Base-by-base conservation (phyloP, 768 basidiomycete genomes). In the Amanita jacksonii region DNA sequence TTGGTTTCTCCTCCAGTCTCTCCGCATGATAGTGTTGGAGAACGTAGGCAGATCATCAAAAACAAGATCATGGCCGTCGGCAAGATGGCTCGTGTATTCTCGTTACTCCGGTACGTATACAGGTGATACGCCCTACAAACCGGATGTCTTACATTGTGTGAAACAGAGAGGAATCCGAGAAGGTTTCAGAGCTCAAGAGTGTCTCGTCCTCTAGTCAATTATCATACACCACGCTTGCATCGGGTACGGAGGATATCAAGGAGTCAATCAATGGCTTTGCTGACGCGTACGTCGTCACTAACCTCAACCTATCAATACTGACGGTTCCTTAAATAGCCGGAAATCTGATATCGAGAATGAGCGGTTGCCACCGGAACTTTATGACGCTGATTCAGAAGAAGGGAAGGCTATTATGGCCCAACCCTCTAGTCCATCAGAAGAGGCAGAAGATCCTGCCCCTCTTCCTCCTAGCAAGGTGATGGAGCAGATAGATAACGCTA, bases 271-370 rank as follows among this genome's bases (percentile, higher is more conserved):
- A 76, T 45, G 83, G 83, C 48, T 99, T 97, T 62, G 87, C 89
- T 12, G 94, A 97, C 59, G 96, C 96, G 90, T 93, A 67, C 51
- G 91, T 83, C 28, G 30, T 33, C 34, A 41, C 27, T 31, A 38
- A 33, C 30, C 16, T 19, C n/a, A 39, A 25, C 24, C 13, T 39
- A 23, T 28, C 32, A 35, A 36, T 9, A 34, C n/a, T 28, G 12
- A 23, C 10, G 19, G 33, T n/a, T 24, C 18, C 8, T 42, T 24
- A 19, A 13, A 22, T 52, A 93, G 91, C 32, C 90, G 92, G 49
- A 93, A 92, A 67, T 90, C 87, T 34, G 96, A 98, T 69, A 97
- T 98, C 52, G 94, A 98, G 65, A 98, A 98, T 65, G 96, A 99
- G 63, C 84, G 92, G 25, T 70, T 98, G n/a, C 96, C 94, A 2